A percentile compares a stretch with the other conserved stretches of the same genome.
Conservation (phyloP, 202 grass and related monocot species). For the Digitaria exilis region DNA sequence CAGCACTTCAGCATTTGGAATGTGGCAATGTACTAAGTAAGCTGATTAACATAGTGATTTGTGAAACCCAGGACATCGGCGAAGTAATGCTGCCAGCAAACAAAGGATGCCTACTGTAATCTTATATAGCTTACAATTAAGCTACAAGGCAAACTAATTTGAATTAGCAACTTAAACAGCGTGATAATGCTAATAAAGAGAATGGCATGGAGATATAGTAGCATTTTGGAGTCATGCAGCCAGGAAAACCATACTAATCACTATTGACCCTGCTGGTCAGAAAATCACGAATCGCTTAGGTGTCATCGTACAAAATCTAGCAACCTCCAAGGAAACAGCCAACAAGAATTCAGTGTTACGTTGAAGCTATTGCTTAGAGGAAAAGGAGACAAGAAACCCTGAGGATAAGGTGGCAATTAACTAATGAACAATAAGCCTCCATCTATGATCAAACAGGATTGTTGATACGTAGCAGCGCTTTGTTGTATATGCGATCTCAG, state of each 20-base stretch:
- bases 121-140: too few species aligned
- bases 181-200: neutral
- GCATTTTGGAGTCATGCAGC: neutral
- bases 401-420: neutral
- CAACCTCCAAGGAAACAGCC: neutral
- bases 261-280: neutral
- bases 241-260: neutral
- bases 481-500: too few species aligned
- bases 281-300: neutral
- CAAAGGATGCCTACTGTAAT: neutral
- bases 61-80: neutral
- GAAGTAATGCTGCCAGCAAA: neutral
- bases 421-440: slow-evolving; percentile 1
- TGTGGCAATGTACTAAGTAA: neutral
- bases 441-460: neutral
- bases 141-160: neutral
- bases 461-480: too few species aligned
- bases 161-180: neutral
- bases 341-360: neutral
- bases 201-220: neutral
- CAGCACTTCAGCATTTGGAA: neutral
- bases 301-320: neutral
- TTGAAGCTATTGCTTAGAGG: neutral
- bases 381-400: neutral
- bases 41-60: neutral